These are phyloP conservation scores for Eucalyptus fibrosa DNA, from an alignment of 345 rosid species.

Conservation along the genomic window DNA sequence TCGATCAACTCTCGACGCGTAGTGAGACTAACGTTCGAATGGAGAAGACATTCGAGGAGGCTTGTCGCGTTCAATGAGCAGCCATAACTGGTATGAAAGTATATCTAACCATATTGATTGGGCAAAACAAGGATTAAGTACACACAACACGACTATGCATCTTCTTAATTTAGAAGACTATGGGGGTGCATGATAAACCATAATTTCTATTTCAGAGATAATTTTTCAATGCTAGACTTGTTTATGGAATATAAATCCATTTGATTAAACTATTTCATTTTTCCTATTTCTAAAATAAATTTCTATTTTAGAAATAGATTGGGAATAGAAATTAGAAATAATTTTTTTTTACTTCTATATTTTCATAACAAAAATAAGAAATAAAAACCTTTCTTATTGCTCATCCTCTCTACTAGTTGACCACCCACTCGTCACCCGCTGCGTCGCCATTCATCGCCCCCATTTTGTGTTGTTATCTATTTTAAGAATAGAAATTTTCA, in stretches of 20 bases:
- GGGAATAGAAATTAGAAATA: no score
- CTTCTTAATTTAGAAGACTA: neutral
- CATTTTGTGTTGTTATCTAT: no score
- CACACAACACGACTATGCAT: accelerated
- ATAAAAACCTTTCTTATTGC: no score
- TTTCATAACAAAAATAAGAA: no score
- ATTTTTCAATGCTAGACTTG: accelerated
- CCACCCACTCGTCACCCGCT: no score
- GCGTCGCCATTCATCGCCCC: no score
- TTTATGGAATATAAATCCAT: no score
- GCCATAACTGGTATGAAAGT: neutral
- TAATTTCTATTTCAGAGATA: accelerated
- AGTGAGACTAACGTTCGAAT: neutral
- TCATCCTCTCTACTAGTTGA: accelerated
- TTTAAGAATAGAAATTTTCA: accelerated
- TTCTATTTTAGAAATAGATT: no score
- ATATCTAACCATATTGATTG: accelerated
- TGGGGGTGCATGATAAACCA: accelerated
- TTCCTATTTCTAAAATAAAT: no score
- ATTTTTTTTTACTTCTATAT: no score
- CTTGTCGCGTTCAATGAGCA: neutral
- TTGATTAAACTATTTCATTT: no score
- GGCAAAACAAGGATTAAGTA: neutral
- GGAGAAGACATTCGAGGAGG: neutral
- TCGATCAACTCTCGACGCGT: accelerated